A percentile compares a stretch with the other conserved stretches of the same genome.
Conservation (phyloP, 2,329 filamentous ascomycete species). For the Aspergillus cejpii region DNA sequence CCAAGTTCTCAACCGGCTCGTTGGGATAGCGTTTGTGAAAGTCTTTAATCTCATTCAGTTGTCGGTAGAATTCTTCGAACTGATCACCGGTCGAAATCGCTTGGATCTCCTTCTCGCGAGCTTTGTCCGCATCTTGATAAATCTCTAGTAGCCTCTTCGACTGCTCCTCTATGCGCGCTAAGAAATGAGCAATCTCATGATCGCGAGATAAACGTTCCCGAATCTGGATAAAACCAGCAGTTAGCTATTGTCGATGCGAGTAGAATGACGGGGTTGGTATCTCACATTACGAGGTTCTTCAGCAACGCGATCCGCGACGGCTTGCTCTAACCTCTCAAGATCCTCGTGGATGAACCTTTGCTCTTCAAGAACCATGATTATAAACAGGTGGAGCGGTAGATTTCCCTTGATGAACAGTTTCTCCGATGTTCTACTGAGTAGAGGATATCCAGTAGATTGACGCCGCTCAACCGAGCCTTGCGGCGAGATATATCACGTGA, state of each 20-base stretch:
- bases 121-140: conserved; percentile 70
- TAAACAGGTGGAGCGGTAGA: conserved; percentile 1
- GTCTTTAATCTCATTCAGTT: conserved; percentile 70
- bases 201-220: conserved; percentile 84
- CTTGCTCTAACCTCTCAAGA: conserved; percentile 89
- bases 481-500: conserved; percentile 23
- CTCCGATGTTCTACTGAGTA: not conserved
- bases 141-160: conserved; percentile 73
- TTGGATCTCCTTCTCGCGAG: conserved; percentile 72
- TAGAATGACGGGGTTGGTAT: conserved; percentile 15
- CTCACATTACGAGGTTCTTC: conserved; percentile 84
- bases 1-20: conserved; percentile 89
- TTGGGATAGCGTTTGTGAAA: conserved; percentile 90
- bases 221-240: conserved; percentile 51
- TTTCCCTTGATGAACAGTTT: not conserved
- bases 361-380: conserved; percentile 75
- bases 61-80: conserved; percentile 85
- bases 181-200: conserved; percentile 81
- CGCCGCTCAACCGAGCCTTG: conserved; percentile 21
- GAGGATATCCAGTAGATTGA: conserved; percentile 2
- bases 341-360: conserved; percentile 94
- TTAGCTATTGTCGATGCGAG: conserved; percentile 15
- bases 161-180: conserved; percentile 81
- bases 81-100: conserved; percentile 76
- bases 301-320: conserved; percentile 77